phyloP scores from a whole-genome alignment of 2,329 filamentous ascomycete species.

The Mycosphaerella arachidis region DNA sequence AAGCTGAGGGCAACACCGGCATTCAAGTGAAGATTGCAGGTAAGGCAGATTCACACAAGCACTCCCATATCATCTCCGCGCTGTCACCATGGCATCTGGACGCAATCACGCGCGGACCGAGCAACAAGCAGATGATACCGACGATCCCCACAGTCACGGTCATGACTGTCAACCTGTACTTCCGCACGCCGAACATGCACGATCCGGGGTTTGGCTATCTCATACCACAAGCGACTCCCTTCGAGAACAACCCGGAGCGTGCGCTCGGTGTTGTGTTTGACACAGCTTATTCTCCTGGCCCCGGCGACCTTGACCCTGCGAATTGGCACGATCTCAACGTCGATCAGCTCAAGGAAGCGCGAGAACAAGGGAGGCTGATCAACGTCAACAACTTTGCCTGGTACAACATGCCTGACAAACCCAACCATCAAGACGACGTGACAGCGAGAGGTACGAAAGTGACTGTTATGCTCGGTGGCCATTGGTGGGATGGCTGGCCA shows the following conservation, averaged over 20 bases:
- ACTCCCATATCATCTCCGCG: constrained; percentile 62
- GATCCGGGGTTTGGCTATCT: constrained; percentile 84
- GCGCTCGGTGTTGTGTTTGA: constrained; percentile 92
- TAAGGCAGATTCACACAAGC: constrained; percentile 15
- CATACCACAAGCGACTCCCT: constrained; percentile 68
- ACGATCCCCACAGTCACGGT: constrained; percentile 60
- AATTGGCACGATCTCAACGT: constrained; percentile 23
- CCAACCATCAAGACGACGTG: constrained; percentile 32
- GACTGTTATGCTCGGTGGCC: constrained; percentile 91
- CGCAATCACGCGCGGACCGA: constrained; percentile 9
- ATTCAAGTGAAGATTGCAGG: constrained; percentile 33
- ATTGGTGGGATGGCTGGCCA: constrained; percentile 72
- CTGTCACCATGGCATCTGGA: constrained; percentile 42
- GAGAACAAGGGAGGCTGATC: constrained; percentile 24
- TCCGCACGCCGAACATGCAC: constrained; percentile 59
- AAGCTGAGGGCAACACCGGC: constrained; percentile 23
- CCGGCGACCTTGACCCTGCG: constrained; percentile 20
- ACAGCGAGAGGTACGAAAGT: constrained; percentile 68
- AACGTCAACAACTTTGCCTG: constrained; percentile 34
- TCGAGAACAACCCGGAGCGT: constrained; percentile 71
- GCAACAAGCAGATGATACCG: constrained; percentile 54
- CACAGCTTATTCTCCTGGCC: constrained; percentile 50
- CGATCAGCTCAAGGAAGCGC: constrained; percentile 22
- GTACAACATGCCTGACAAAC: constrained; percentile 31
- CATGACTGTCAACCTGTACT: constrained; percentile 91